phyloP scores from a whole-genome alignment of 257 asterid genomes.

The Solanum pennellii region DNA sequence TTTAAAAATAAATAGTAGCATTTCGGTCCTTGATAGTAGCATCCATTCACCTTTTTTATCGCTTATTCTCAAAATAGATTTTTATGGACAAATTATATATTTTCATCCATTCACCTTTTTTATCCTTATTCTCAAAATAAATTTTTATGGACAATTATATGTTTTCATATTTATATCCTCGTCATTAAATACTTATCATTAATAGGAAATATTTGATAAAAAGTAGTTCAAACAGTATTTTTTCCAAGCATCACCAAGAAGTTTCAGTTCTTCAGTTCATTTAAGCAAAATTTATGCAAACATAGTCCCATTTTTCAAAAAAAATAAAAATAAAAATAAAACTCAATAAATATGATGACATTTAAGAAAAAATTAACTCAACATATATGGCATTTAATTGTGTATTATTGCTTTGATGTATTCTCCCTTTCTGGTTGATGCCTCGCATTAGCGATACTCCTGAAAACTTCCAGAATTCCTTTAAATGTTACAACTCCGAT shows the following conservation, averaged over 20 bases:
- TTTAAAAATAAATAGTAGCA: no score
- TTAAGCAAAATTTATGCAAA: neutral
- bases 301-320: neutral
- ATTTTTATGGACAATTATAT: no score
- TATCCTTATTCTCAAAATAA: no score
- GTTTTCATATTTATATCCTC: no score
- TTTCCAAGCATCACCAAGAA: neutral
- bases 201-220: neutral
- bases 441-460: constrained; percentile 11
- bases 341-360: neutral
- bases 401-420: constrained; percentile 1
- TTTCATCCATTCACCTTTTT: no score
- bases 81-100: no score
- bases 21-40: no score
- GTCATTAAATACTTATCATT: no score
- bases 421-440: constrained; percentile 8
- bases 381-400: neutral
- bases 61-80: no score
- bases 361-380: neutral
- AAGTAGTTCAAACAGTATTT: neutral
- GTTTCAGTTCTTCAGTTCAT: neutral
- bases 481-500: constrained; percentile 63
- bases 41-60: no score
- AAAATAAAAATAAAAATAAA: neutral
- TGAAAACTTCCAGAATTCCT: constrained; percentile 47